Percentiles rank a stretch among this genome's conserved stretches.
These are phyloP conservation scores for Aspergillus quadricinctus DNA, from an alignment of 2,329 filamentous ascomycete species.

Conservation along the genomic window DNA sequence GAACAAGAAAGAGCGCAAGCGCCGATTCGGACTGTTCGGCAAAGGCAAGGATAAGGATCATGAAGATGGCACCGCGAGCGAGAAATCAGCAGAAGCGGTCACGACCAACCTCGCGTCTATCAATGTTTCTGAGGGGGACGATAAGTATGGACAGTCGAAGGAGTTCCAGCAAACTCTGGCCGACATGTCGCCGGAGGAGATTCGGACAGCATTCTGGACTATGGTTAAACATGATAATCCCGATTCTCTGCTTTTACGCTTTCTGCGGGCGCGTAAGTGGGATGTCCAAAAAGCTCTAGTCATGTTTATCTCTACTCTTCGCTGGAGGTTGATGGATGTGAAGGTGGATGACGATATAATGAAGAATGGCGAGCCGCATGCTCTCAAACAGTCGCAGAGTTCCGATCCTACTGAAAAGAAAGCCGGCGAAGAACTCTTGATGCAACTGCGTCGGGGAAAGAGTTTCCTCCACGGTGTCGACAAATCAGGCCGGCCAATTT, in stretches of 20 bases:
- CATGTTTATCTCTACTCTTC: constrained; percentile 92
- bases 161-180: constrained; percentile 79
- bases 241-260: constrained; percentile 76
- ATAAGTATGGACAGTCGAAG: constrained; percentile 90
- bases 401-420: constrained; percentile 61
- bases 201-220: constrained; percentile 79
- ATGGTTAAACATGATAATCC: constrained; percentile 97
- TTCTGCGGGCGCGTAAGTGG: constrained; percentile 90
- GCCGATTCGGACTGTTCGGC: constrained; percentile 65
- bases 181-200: constrained; percentile 69
- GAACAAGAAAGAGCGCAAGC: constrained; percentile 66
- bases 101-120: constrained; percentile 36
- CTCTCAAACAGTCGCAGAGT: constrained; percentile 58
- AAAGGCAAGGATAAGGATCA: constrained; percentile 59
- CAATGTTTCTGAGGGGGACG: constrained; percentile 56
- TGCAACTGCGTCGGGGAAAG: constrained; percentile 84
- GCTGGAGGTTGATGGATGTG: constrained; percentile 80
- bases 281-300: constrained; percentile 87
- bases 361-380: constrained; percentile 65
- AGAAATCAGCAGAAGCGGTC: constrained; percentile 33
- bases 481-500: constrained; percentile 79
- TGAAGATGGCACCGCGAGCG: constrained; percentile 29
- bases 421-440: constrained; percentile 70
- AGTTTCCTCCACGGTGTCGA: constrained; percentile 87
- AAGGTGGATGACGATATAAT: constrained; percentile 88